Evolutionary conservation across 2,329 filamentous ascomycete genomes (phyloP).

Genomic region (Fusarium sp.): DNA sequence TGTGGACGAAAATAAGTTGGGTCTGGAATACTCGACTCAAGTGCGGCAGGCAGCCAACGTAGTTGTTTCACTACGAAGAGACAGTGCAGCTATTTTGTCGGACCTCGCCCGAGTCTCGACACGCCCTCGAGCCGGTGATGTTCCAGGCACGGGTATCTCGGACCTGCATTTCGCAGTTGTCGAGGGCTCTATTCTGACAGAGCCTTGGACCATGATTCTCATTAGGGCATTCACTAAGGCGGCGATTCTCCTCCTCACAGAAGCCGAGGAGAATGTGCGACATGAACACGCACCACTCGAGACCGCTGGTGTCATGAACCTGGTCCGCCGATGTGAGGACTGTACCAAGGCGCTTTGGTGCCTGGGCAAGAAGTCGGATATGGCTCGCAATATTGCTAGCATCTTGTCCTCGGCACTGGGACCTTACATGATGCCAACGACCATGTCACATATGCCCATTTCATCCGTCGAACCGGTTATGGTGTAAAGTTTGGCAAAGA

Average conservation of each 20-base stretch:
- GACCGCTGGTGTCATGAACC: constrained; percentile 35
- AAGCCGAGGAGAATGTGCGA: constrained; percentile 41
- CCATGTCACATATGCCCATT: constrained; percentile 22
- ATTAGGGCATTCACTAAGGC: constrained; percentile 63
- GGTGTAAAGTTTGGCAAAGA: constrained; percentile 12
- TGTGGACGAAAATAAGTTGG: constrained; percentile 54
- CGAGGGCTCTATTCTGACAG: constrained; percentile 65
- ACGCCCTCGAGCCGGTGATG: constrained; percentile 42
- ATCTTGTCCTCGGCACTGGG: constrained; percentile 40
- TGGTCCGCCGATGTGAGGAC: constrained; percentile 53
- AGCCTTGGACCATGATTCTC: constrained; percentile 67
- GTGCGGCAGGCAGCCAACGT: constrained; percentile 46
- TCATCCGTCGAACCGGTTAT: constrained; percentile 26
- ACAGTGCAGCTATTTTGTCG: constrained; percentile 57
- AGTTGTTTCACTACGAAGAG: constrained; percentile 51
- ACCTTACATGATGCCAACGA: constrained; percentile 38
- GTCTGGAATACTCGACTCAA: constrained; percentile 38
- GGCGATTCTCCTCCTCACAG: constrained; percentile 50
- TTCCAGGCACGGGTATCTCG: constrained; percentile 36
- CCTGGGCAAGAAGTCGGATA: constrained; percentile 65
- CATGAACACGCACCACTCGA: constrained; percentile 39
- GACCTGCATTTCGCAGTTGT: constrained; percentile 64
- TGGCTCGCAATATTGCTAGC: constrained; percentile 43
- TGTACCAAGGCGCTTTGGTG: constrained; percentile 64
- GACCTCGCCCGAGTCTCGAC: constrained; percentile 59